Conservation (phyloP, 495 filamentous ascomycete genomes). For the Penicillium antarcticum region DNA sequence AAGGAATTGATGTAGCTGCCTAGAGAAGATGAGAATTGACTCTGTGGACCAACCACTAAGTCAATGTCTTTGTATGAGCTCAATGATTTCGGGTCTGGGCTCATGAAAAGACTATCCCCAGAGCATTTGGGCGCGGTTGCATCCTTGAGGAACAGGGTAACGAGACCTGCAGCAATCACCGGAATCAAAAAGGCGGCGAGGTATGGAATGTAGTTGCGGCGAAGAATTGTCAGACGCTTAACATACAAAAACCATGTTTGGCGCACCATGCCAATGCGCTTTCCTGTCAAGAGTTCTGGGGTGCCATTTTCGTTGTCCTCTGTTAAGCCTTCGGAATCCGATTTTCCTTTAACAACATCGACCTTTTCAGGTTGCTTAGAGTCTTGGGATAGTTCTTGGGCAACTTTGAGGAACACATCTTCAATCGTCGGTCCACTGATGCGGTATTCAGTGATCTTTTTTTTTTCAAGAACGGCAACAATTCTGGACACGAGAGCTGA, state of each 20-base stretch:
- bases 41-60: conserved; percentile 61
- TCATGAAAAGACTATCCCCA: conserved; percentile 37
- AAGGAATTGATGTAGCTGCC: conserved; percentile 39
- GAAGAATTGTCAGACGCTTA: conserved; percentile 74
- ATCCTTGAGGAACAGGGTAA: conserved; percentile 64
- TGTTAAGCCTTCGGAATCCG: not conserved
- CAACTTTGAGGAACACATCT: conserved; percentile 81
- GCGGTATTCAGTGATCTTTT: conserved; percentile 64
- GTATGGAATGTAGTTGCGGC: conserved; percentile 72
- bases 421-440: conserved; percentile 83
- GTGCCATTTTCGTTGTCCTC: not conserved
- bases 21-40: conserved; percentile 40
- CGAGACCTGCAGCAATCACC: conserved; percentile 69
- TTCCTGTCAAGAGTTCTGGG: conserved; percentile 64
- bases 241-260: conserved; percentile 72
- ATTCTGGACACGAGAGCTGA: conserved; percentile 62
- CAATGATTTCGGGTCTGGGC: conserved; percentile 36
- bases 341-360: too few relatives aligned
- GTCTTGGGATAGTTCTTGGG: conserved; percentile 50
- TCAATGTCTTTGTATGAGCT: conserved; percentile 34
- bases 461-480: conserved; percentile 61
- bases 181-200: conserved; percentile 69
- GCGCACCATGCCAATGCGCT: conserved; percentile 55
- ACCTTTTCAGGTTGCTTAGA: too few relatives aligned
- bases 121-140: conserved; percentile 57